Conservation (phyloP, 2,329 filamentous ascomycete species). For the Plenodomus tracheiphilus region DNA sequence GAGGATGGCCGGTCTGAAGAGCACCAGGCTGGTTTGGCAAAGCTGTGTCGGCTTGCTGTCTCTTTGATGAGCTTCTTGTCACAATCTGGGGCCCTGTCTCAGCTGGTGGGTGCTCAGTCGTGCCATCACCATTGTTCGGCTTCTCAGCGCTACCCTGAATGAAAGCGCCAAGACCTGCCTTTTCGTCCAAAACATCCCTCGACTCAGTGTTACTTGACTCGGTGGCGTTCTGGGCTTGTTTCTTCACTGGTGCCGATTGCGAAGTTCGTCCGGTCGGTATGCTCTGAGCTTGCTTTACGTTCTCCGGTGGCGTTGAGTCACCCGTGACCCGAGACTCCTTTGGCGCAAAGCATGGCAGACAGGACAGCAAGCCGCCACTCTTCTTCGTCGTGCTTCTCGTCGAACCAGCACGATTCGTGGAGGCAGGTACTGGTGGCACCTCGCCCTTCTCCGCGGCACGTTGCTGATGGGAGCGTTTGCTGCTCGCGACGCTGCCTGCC, state of each 20-base stretch:
- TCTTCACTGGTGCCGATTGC: slow-evolving; percentile 54
- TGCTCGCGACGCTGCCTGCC: slow-evolving; percentile 52
- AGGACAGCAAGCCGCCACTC: slow-evolving; percentile 46
- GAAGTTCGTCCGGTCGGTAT: slow-evolving; percentile 46
- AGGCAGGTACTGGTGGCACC: slow-evolving; percentile 32
- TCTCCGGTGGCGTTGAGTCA: slow-evolving; percentile 51
- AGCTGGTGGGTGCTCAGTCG: slow-evolving; percentile 23
- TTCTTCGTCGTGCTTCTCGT: slow-evolving; percentile 47
- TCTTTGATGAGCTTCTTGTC: slow-evolving; percentile 39
- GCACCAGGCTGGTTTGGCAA: slow-evolving; percentile 38
- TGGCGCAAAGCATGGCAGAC: slow-evolving; percentile 70
- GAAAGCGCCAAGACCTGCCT: slow-evolving; percentile 36
- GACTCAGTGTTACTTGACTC: slow-evolving; percentile 52
- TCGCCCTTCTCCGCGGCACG: slow-evolving; percentile 47
- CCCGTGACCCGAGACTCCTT: slow-evolving; percentile 56
- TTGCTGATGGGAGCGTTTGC: slow-evolving; percentile 50
- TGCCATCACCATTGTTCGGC: slow-evolving; percentile 23
- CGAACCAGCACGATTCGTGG: slow-evolving; percentile 37
- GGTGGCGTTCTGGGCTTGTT: slow-evolving; percentile 43
- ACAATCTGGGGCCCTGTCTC: slow-evolving; percentile 32
- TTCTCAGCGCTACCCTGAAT: slow-evolving; percentile 27
- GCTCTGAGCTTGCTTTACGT: slow-evolving; percentile 47
- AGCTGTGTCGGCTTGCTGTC: slow-evolving; percentile 33
- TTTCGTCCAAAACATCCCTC: slow-evolving; percentile 52
- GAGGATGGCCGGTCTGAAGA: slow-evolving; percentile 40